These are phyloP conservation scores for Eremochloa ophiuroides DNA, from an alignment of 176 grass and related monocot species.

Conservation along the genomic window DNA sequence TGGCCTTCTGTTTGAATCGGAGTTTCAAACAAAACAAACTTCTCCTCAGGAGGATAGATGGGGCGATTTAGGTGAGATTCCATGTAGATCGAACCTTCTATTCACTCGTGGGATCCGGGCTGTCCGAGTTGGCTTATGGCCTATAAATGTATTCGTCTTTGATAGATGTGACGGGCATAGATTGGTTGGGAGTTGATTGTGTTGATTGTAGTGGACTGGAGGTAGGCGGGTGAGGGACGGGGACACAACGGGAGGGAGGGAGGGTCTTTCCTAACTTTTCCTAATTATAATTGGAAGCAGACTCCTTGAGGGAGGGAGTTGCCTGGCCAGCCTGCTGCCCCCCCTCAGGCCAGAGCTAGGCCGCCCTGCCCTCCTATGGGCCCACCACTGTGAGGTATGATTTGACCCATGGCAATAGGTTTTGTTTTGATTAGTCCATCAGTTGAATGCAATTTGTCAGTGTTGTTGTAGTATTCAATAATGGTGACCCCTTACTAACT, in stretches of 20 bases:
- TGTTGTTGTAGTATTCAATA: not conserved
- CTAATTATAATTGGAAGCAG: too few relatives aligned
- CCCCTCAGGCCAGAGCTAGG: not conserved
- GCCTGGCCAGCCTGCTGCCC: too few relatives aligned
- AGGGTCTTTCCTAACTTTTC: too few relatives aligned
- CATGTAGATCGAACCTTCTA: too few relatives aligned
- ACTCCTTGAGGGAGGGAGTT: too few relatives aligned
- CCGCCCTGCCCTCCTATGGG: not conserved
- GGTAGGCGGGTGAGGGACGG: not conserved
- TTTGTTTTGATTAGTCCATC: not conserved
- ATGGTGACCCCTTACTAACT: not conserved
- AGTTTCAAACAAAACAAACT: too few relatives aligned
- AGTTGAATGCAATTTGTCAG: not conserved
- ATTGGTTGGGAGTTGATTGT: not conserved
- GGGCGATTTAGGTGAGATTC: too few relatives aligned
- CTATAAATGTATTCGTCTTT: conserved; percentile 5
- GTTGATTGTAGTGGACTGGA: not conserved
- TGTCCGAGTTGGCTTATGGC: not conserved
- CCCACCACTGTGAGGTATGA: not conserved
- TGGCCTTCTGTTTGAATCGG: too few relatives aligned
- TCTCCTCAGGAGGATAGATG: too few relatives aligned
- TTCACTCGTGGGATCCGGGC: too few relatives aligned
- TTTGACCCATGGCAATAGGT: not conserved
- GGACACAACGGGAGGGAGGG: not conserved
- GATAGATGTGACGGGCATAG: not conserved